A percentile compares a stretch with the other conserved stretches of the same genome.
phyloP scores from a whole-genome alignment of 163 green algal genomes.

The Coccomyxa subellipsoidea region DNA sequence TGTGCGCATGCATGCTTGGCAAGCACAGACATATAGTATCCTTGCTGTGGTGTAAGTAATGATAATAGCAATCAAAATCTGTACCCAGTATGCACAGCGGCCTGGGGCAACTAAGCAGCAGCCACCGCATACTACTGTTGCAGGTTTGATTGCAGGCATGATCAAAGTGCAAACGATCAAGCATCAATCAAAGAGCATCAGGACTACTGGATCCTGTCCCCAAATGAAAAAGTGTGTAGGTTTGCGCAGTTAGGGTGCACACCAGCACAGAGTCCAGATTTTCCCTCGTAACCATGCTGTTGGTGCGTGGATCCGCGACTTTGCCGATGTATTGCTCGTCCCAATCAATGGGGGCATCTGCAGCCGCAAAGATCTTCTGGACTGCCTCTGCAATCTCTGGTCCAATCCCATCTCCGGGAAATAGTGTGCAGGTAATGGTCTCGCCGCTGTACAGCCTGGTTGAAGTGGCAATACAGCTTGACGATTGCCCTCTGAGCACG shows the following conservation, averaged over 20 bases:
- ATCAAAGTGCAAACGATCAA: not conserved
- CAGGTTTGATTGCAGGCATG: no score
- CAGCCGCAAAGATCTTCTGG: constrained; percentile 75
- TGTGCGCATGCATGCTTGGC: not conserved
- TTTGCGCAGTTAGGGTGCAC: constrained; percentile 15
- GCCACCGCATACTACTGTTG: no score
- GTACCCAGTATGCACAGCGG: no score
- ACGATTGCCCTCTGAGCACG: not conserved
- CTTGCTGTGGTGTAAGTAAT: no score
- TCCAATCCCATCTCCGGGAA: constrained; percentile 91
- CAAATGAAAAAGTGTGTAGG: not conserved
- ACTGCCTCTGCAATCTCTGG: constrained; percentile 87
- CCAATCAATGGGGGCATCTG: constrained; percentile 76
- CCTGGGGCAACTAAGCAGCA: no score
- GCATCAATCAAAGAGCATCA: not conserved
- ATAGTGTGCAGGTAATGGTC: constrained; percentile 76
- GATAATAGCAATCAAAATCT: no score
- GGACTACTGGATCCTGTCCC: not conserved
- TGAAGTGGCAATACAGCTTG: not conserved
- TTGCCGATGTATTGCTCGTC: constrained; percentile 87
- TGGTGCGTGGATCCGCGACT: constrained; percentile 82
- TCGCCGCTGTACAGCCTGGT: constrained; percentile 14
- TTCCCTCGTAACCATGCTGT: constrained; percentile 82
- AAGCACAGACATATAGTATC: not conserved
- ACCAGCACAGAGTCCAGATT: constrained; percentile 95